Evolutionary conservation across 495 filamentous ascomycete genomes (phyloP).

Genomic region (Hypoxylon crocopeplum): DNA sequence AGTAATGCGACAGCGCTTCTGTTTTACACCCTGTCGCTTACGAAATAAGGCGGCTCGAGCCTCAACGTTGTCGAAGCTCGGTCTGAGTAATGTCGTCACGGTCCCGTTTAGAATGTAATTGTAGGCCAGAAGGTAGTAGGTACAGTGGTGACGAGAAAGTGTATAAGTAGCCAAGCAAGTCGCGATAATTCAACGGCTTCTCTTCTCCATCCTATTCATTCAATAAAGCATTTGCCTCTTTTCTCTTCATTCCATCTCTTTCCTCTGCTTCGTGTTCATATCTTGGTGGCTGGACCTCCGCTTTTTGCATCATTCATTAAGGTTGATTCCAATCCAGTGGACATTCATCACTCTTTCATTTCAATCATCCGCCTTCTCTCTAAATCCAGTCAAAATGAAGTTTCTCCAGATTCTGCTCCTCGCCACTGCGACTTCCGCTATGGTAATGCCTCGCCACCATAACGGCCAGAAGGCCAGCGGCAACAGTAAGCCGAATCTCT

Average conservation of each 20-base stretch:
- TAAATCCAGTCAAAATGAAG: constrained; percentile 35
- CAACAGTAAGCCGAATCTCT: constrained; percentile 7
- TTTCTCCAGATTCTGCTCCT: constrained; percentile 38
- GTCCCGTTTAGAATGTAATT: neutral
- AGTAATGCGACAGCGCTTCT: constrained; percentile 12
- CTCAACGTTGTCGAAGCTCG: neutral
- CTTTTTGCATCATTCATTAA: constrained; percentile 26
- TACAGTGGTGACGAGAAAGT: neutral
- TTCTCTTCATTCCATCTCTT: constrained; percentile 25
- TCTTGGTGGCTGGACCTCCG: constrained; percentile 33
- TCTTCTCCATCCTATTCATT: constrained; percentile 26
- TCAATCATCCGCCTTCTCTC: constrained; percentile 6
- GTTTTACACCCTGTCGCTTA: constrained; percentile 31
- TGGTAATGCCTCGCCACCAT: constrained; percentile 40
- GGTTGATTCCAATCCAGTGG: constrained; percentile 13
- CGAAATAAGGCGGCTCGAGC: constrained; percentile 19
- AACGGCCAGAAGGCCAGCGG: constrained; percentile 29
- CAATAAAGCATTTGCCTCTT: constrained; percentile 19
- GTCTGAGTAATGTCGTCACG: constrained; percentile 6
- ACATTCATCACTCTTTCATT: constrained; percentile 18
- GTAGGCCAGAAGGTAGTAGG: neutral
- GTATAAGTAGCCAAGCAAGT: constrained; percentile 31
- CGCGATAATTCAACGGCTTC: constrained; percentile 11
- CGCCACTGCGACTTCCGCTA: constrained; percentile 35
- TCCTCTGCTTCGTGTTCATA: constrained; percentile 18